Base-by-base conservation (phyloP, 2,329 filamentous ascomycete genomes). In the Pseudogymnoascus sp. region DNA sequence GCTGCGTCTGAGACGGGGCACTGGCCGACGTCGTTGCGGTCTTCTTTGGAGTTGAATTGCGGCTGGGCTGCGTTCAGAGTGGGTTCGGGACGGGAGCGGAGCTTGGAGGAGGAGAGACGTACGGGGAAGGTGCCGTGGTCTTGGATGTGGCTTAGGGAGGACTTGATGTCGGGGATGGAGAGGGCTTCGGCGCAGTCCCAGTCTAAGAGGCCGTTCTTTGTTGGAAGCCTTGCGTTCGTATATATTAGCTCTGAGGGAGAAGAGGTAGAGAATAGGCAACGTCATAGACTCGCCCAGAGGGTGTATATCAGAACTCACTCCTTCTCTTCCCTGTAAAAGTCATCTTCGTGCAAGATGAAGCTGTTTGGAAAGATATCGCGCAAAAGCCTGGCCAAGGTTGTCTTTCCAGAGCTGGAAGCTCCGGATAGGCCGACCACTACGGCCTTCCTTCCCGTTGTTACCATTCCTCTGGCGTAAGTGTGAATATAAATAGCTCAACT, bases 361-460 rank as follows among this genome's bases (percentile, higher is more conserved):
- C 86, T 82, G 68, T 82, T 80, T 8, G 87, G 87, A 71, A 97
- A 92, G 68, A 96, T 87, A 72, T 90, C 86, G 64, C 91, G 87
- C 17, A 99, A 81, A 11, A 97, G 82, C 2, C 93, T 85, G 19
- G 92, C 90, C 13, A 99, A 83, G 2, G 95, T 97, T 2, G 95
- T 97, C 79, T 99, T 99, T 65, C 95, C 95, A 70, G 90, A 93
- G 3, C 90, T 96, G 1, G 93, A 97, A 67, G 90, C 91, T 63
- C 95, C 95, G 40, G 91, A 96, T 64, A 97, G 86, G 65, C 87
- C 91, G 63, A 97, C 79, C 47, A 96, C 78, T 65, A 93, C 60
- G 10, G 73, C 72, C 63, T 73, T 73, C 31, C 31, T 61, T 40
- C 17, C 62, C 23, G 15, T 17, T 9, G 23, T 15, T 19, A 11